phyloP scores from a whole-genome alignment of 176 grass and related monocot species.

The Pontederia paniculata region DNA sequence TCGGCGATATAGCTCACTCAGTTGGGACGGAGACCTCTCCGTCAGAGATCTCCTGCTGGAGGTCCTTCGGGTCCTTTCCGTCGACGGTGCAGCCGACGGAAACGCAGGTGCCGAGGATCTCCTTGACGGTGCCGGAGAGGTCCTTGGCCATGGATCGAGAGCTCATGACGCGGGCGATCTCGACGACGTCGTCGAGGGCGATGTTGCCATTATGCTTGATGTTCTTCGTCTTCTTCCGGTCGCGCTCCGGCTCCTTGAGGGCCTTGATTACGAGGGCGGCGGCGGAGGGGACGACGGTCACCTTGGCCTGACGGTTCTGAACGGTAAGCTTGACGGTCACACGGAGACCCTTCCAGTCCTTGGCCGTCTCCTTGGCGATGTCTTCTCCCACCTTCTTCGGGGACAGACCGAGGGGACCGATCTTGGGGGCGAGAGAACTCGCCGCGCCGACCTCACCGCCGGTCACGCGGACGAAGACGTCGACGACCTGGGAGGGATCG shows the following conservation, averaged over 20 bases:
- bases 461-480: constrained; percentile 1
- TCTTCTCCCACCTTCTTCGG: not conserved
- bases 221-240: not conserved
- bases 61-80: not conserved
- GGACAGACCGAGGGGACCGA: not conserved
- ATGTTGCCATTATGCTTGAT: too few species aligned
- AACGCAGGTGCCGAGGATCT: not conserved
- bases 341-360: constrained; percentile 5
- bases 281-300: not conserved
- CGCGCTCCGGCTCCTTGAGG: not conserved
- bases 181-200: not conserved
- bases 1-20: not conserved
- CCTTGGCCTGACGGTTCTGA: not conserved
- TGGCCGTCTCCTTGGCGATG: not conserved
- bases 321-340: not conserved
- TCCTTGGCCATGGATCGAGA: constrained; percentile 3
- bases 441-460: not conserved
- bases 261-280: not conserved
- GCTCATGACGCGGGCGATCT: not conserved
- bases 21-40: not conserved
- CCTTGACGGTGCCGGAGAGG: not conserved
- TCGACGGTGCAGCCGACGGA: constrained; percentile 2
- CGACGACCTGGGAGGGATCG: not conserved
- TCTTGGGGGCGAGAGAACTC: not conserved
- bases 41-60: not conserved